Conservation (phyloP, 768 basidiomycete species). For the Suillus sp. region DNA sequence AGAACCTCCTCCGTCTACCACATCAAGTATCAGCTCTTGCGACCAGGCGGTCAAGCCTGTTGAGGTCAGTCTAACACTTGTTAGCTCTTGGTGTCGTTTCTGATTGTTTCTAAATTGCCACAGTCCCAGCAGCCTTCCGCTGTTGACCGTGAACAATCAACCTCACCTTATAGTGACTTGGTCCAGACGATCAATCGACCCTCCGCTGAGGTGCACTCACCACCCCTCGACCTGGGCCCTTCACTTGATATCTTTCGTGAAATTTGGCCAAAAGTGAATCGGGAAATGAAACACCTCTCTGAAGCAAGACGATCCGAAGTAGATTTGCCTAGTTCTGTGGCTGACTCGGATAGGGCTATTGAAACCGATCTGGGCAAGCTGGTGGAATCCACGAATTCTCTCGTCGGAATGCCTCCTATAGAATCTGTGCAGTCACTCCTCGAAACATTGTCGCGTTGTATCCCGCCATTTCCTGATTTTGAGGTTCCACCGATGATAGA, state of each 20-base stretch:
- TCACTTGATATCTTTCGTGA: conserved; percentile 26
- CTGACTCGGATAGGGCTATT: background rate
- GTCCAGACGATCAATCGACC: background rate
- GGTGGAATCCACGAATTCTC: conserved; percentile 24
- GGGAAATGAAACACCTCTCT: conserved; percentile 40
- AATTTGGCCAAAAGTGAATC: conserved; percentile 39
- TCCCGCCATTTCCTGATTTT: conserved; percentile 24
- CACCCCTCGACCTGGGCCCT: conserved; percentile 16
- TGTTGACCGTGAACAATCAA: background rate
- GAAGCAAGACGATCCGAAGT: conserved; percentile 13
- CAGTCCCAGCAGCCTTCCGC: conserved; percentile 8
- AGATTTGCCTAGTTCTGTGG: background rate
- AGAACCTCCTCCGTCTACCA: background rate
- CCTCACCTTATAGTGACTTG: background rate
- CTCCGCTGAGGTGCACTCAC: conserved; percentile 21
- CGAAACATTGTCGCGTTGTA: conserved; percentile 32
- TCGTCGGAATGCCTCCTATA: conserved; percentile 26
- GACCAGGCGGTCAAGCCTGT: conserved; percentile 1
- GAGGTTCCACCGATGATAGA: conserved; percentile 10
- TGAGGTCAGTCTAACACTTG: conserved; percentile 6
- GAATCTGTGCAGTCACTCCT: conserved; percentile 26
- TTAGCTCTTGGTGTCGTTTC: background rate
- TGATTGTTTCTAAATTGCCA: background rate
- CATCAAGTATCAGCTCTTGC: background rate
- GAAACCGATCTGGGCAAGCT: conserved; percentile 5